Evolutionary conservation across 306 rosid genomes (phyloP).

Genomic region (Cicer bijugum): DNA sequence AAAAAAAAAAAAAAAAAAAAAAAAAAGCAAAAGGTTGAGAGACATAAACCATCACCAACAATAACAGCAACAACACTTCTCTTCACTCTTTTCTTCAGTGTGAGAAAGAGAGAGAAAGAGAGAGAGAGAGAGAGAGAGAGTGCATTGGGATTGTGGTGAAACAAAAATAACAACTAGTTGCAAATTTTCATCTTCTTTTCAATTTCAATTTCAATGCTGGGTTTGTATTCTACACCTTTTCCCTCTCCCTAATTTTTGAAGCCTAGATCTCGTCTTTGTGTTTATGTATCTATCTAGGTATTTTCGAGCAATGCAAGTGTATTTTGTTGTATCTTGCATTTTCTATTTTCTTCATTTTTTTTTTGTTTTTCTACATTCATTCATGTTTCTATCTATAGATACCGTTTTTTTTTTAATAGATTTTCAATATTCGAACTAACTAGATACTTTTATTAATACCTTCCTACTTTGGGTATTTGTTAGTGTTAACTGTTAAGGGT

Average conservation of each 20-base stretch:
- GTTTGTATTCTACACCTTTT: slow-evolving; percentile 46
- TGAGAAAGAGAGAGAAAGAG: not conserved
- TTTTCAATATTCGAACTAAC: no score
- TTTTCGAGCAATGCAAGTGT: slow-evolving; percentile 15
- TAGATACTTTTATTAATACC: slow-evolving; percentile 12
- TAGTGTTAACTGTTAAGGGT: slow-evolving; percentile 8
- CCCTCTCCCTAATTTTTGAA: not conserved
- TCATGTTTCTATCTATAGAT: not conserved
- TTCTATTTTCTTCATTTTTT: slow-evolving; percentile 18
- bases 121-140: no score
- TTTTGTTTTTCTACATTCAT: not conserved
- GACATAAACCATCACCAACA: slow-evolving; percentile 42
- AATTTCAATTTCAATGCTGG: slow-evolving; percentile 48
- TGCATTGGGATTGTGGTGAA: no score
- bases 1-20: not conserved
- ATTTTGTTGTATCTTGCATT: slow-evolving; percentile 11
- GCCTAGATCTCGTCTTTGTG: slow-evolving; percentile 37
- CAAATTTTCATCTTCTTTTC: slow-evolving; percentile 16
- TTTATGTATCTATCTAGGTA: not conserved
- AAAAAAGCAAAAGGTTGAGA: slow-evolving; percentile 46
- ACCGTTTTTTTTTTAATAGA: not conserved
- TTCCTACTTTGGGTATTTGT: slow-evolving; percentile 37
- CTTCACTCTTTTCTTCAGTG: slow-evolving; percentile 26
- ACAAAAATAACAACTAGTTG: no score
- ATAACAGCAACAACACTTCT: slow-evolving; percentile 37